Evolutionary conservation across 2,329 filamentous ascomycete genomes (phyloP).

Genomic region (Fusarium oxysporum): DNA sequence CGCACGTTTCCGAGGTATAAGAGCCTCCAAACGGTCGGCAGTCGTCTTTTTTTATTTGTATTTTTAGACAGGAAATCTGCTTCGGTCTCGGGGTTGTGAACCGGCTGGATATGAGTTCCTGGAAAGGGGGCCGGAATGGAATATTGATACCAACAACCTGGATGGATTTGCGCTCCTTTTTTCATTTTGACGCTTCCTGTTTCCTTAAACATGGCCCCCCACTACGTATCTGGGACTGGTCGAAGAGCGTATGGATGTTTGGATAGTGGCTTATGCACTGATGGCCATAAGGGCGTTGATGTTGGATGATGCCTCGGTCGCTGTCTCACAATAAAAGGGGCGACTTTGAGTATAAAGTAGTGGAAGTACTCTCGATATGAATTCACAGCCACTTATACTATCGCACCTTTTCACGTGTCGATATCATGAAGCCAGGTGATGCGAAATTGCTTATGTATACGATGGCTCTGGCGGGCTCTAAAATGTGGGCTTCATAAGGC

Average conservation of each 20-base stretch:
- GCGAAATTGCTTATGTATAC: neutral
- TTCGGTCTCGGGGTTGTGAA: slow-evolving; percentile 9
- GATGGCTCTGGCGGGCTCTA: neutral
- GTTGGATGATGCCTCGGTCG: slow-evolving; percentile 1
- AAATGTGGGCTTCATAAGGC: neutral
- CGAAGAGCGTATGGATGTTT: neutral
- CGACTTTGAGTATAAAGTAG: slow-evolving; percentile 5
- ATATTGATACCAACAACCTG: slow-evolving; percentile 45
- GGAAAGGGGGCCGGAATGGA: slow-evolving; percentile 25
- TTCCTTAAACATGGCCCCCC: neutral
- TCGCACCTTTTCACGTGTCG: neutral
- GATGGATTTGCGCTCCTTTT: slow-evolving; percentile 36
- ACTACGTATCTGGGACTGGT: neutral
- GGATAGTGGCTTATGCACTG: slow-evolving; percentile 12
- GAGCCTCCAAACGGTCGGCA: slow-evolving; percentile 14
- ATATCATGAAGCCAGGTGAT: neutral
- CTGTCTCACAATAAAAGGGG: slow-evolving; percentile 6
- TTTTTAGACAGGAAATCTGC: slow-evolving; percentile 36
- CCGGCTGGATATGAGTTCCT: slow-evolving; percentile 31
- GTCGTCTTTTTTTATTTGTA: slow-evolving; percentile 14
- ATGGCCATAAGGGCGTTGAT: slow-evolving; percentile 22
- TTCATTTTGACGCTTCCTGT: slow-evolving; percentile 2
- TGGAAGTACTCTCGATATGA: slow-evolving; percentile 21
- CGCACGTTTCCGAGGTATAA: slow-evolving; percentile 25
- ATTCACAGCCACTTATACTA: slow-evolving; percentile 20